Conservation (phyloP, 1,284 basidiomycete species). For the Peniophora sp. region DNA sequence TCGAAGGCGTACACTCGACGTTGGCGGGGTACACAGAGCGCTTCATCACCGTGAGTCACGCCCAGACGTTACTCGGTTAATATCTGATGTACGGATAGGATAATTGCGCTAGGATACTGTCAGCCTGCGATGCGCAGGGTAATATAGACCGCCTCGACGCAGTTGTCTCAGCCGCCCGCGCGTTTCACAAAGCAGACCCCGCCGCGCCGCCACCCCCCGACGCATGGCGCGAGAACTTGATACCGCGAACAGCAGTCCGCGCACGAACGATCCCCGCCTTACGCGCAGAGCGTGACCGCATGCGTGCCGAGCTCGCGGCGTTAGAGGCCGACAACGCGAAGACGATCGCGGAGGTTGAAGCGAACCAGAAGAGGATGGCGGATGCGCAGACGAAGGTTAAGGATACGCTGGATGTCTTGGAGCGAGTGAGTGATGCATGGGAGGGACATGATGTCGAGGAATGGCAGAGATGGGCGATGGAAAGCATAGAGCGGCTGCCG, state of each 20-base stretch:
- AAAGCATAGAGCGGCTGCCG: conserved; percentile 34
- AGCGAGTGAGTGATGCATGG: conserved; percentile 43
- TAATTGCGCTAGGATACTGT: conserved; percentile 49
- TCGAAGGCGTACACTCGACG: conserved; percentile 56
- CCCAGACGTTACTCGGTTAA: conserved; percentile 1
- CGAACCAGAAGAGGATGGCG: conserved; percentile 36
- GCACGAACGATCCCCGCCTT: conserved; percentile 55
- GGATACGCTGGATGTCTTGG: conserved; percentile 44
- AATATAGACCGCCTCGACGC: conserved; percentile 63
- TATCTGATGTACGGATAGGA: conserved; percentile 12
- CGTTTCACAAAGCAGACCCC: conserved; percentile 36
- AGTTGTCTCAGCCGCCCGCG: conserved; percentile 61
- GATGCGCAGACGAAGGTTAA: conserved; percentile 37
- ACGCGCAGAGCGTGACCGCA: conserved; percentile 41
- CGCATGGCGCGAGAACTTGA: conserved; percentile 52
- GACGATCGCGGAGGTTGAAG: conserved; percentile 40
- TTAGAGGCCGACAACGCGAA: conserved; percentile 45
- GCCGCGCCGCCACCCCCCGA: conserved; percentile 39
- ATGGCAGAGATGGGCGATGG: conserved; percentile 54
- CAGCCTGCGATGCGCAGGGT: conserved; percentile 54
- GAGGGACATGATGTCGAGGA: conserved; percentile 49
- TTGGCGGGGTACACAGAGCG: conserved; percentile 64
- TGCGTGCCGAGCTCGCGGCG: conserved; percentile 44
- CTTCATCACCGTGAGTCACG: conserved; percentile 42
- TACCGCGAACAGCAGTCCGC: conserved; percentile 50